phyloP scores from a whole-genome alignment of 805 yeast species.

The Wickerhamomyces chaumierensis region DNA sequence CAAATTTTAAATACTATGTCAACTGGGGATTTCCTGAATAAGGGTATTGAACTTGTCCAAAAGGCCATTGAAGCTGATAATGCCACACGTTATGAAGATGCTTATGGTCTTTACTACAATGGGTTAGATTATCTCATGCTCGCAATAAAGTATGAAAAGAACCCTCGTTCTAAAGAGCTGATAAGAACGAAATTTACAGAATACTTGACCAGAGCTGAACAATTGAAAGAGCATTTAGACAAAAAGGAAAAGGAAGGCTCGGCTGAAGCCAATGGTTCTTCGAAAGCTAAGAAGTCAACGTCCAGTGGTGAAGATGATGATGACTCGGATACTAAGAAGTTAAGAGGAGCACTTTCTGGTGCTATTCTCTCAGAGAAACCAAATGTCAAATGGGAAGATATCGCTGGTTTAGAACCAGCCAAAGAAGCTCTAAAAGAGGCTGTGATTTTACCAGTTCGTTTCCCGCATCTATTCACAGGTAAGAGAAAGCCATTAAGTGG shows the following conservation, averaged over 20 bases:
- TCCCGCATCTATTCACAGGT: conserved; percentile 92
- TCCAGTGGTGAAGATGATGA: conserved; percentile 50
- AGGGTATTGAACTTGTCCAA: conserved; percentile 91
- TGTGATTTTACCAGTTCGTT: conserved; percentile 89
- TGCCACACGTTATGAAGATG: conserved; percentile 84
- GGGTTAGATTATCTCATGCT: conserved; percentile 93
- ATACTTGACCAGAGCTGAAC: conserved; percentile 87
- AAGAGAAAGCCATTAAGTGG: conserved; percentile 91
- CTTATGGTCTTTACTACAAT: conserved; percentile 83
- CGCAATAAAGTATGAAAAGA: conserved; percentile 91
- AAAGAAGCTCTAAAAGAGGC: conserved; percentile 97
- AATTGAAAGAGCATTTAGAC: conserved; percentile 79
- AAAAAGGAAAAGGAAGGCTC: conserved; percentile 35
- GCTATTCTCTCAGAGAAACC: conserved; percentile 90
- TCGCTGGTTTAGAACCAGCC: conserved; percentile 92
- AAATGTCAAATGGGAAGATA: conserved; percentile 86
- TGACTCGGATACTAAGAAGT: conserved; percentile 76
- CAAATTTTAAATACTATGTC: conserved; percentile 21
- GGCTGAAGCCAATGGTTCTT: conserved; percentile 30
- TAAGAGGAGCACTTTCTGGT: conserved; percentile 83
- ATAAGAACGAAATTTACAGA: conserved; percentile 85
- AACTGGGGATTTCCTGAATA: conserved; percentile 70
- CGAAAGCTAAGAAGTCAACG: conserved; percentile 41
- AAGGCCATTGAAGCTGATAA: conserved; percentile 93
- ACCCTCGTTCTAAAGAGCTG: conserved; percentile 77